Conservation (phyloP, 2,329 filamentous ascomycete species). For the Chaetomiaceae sp. region DNA sequence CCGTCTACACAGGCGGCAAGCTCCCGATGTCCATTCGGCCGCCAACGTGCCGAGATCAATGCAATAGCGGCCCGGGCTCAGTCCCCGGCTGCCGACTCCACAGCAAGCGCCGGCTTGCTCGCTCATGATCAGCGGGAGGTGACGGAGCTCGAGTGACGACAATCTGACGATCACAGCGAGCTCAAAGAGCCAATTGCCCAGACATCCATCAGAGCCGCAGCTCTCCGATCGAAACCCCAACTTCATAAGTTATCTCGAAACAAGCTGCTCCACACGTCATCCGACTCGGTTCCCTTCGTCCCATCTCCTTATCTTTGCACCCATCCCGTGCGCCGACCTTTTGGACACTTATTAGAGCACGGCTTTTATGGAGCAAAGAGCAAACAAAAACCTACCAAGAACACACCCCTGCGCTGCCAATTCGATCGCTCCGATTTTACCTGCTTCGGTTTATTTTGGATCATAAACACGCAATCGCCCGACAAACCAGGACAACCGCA, state of each 20-base stretch:
- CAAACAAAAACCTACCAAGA: neutral
- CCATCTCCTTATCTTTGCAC: neutral
- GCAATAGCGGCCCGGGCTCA: constrained; percentile 1
- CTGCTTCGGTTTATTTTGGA: constrained; percentile 1
- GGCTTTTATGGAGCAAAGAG: neutral
- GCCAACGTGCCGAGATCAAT: neutral
- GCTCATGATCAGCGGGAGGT: neutral
- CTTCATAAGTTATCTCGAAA: constrained; percentile 9
- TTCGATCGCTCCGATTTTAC: neutral
- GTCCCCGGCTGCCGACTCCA: constrained; percentile 7
- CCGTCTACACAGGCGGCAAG: too few species aligned
- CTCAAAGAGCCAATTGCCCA: neutral
- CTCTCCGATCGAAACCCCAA: neutral
- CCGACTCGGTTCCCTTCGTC: constrained; percentile 8
- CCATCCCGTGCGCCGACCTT: neutral
- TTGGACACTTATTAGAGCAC: too few species aligned
- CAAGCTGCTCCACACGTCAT: constrained; percentile 6
- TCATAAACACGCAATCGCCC: constrained; percentile 15
- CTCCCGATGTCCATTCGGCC: neutral
- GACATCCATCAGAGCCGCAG: neutral
- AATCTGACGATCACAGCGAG: constrained; percentile 11
- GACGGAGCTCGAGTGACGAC: constrained; percentile 12
- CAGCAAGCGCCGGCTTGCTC: neutral
- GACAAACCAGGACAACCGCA: neutral
- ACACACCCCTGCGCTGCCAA: neutral